A percentile compares a stretch with the other conserved stretches of the same genome.
These are phyloP conservation scores for Xylaria arbuscula DNA, from an alignment of 2,329 filamentous ascomycete genomes.

Conservation along the genomic window DNA sequence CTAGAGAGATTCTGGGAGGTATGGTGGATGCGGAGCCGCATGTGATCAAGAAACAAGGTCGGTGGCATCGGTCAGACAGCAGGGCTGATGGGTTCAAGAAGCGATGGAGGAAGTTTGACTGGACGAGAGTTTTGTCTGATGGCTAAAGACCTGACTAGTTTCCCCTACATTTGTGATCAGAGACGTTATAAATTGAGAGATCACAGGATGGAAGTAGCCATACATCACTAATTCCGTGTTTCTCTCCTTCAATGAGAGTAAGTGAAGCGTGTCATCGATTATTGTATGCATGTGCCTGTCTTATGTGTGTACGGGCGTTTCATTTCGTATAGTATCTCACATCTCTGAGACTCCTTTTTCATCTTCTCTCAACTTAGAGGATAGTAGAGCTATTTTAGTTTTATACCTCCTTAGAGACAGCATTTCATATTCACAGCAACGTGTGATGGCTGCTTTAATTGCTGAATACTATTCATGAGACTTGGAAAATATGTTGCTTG, in stretches of 20 bases:
- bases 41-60: conserved; percentile 88
- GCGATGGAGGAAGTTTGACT: conserved; percentile 93
- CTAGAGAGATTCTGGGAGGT: conserved; percentile 88
- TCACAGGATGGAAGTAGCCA: too few species aligned
- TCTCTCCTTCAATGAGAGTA: too few species aligned
- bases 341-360: background rate
- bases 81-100: conserved; percentile 83
- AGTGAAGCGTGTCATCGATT: too few species aligned
- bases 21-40: conserved; percentile 88
- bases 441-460: too few species aligned
- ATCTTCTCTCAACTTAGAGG: conserved; percentile 1
- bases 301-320: too few species aligned
- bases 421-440: too few species aligned
- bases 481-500: too few species aligned
- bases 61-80: conserved; percentile 78
- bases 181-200: too few species aligned
- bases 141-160: conserved; percentile 28
- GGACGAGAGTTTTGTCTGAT: conserved; percentile 70
- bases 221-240: too few species aligned
- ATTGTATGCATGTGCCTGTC: too few species aligned
- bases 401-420: background rate
- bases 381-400: background rate
- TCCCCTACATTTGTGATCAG: background rate
- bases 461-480: too few species aligned
- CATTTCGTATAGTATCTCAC: background rate